A percentile compares a stretch with the other conserved stretches of the same genome.
These are phyloP conservation scores for Narthecium ossifragum DNA, from an alignment of 106 monocot genomes.

Conservation along the genomic window DNA sequence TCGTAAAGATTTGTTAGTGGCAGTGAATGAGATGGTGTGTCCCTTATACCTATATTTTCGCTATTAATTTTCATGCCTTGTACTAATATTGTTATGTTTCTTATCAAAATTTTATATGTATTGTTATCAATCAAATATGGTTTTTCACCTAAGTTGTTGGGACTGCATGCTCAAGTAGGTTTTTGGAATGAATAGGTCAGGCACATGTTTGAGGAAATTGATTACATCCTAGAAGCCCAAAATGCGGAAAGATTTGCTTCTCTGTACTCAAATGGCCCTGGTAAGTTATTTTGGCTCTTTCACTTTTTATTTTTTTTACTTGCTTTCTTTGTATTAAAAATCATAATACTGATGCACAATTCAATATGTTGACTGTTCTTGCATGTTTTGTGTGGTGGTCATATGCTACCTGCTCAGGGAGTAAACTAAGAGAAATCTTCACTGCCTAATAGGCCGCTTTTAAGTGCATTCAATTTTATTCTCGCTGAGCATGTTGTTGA, in stretches of 20 bases:
- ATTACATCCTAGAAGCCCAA: slow-evolving; percentile 82
- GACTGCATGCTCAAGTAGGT: not conserved
- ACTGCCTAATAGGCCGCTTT: too few relatives aligned
- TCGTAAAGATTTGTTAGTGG: slow-evolving; percentile 87
- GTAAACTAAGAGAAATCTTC: too few relatives aligned
- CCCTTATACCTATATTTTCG: not conserved
- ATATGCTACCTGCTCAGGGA: too few relatives aligned
- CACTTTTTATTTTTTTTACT: slow-evolving; percentile 1
- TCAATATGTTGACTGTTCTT: too few relatives aligned
- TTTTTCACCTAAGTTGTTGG: not conserved
- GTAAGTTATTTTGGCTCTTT: slow-evolving; percentile 33
- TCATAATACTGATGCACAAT: not conserved
- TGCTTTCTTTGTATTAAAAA: not conserved
- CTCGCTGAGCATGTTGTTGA: too few relatives aligned
- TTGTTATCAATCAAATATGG: not conserved
- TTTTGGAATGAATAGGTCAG: slow-evolving; percentile 51
- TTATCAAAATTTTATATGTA: not conserved
- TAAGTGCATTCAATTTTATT: too few relatives aligned
- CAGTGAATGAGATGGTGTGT: slow-evolving; percentile 91
- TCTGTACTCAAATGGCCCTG: slow-evolving; percentile 43
- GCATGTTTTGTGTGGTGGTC: too few relatives aligned
- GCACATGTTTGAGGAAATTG: slow-evolving; percentile 99
- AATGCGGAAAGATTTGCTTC: slow-evolving; percentile 93
- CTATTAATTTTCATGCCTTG: not conserved
- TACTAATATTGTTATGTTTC: not conserved